Evolutionary conservation across 106 monocot species (phyloP), one percentile per base, ranked within the genome.

Genomic region (Cymbidium sinense): DNA sequence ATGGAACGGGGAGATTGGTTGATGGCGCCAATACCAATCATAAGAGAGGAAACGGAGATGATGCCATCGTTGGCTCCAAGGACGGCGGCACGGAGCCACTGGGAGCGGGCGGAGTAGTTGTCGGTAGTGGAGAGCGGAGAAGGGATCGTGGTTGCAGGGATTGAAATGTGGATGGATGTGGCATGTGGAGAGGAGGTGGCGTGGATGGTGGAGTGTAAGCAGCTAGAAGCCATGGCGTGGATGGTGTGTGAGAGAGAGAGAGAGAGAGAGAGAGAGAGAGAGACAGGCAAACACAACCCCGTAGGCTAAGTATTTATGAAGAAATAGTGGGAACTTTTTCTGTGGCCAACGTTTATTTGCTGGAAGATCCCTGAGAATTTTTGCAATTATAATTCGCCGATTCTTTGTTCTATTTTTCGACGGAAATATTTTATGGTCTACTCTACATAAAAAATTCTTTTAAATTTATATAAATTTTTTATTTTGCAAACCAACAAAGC

Each of bases 41-140:
- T 94, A 61, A 94, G 81, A 50, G 93, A 91, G n/a, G n/a, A 85
- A 3, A 81, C 77, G 1, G 93, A 93, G 29, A 90, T 84, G 43
- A 93, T 88, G 18, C 93, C 90, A 43, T 93, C 90, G 77, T 90
- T 93, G 71, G 93, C 93, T 0, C 93, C 93, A 20, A 93, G 93
- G 34, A 93, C 83, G 12, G 88, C 90, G 6, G 93, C 93, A 0
- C 93, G 88, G 23, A 94, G 91, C 93, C 93, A 94, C 64, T 94
- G 88, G 27, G 85, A 81, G 19, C 93, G 88, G 0, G 74, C 78
- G 43, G 74, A 21, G 79, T 86, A 79, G 79, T 82, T 71, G 3
- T 74, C 20, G 39, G 69, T 27, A 12, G n/a, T n/a, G n/a, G 13
- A 15, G 15, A 28, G n/a, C 23, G 64, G 64, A 25, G 2, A n/a